phyloP scores from a whole-genome alignment of 495 filamentous ascomycete species.

The Penicillium silybi region DNA sequence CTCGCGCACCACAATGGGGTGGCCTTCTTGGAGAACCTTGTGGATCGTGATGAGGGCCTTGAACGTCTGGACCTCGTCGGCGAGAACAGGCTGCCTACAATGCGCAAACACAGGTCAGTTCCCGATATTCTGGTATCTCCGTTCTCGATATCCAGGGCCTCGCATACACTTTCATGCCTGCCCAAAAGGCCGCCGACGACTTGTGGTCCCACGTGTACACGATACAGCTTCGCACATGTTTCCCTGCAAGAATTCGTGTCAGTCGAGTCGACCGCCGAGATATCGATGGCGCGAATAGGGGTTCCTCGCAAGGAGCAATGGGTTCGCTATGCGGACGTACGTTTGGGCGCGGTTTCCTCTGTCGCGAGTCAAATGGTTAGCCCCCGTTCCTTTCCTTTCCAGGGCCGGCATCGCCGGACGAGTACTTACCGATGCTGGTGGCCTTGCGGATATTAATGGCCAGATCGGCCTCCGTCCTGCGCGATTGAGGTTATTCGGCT shows the following conservation, averaged over 20 bases:
- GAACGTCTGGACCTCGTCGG: slow-evolving; percentile 93
- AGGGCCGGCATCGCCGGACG: not conserved
- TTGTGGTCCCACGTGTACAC: slow-evolving; percentile 99
- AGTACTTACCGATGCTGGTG: slow-evolving; percentile 69
- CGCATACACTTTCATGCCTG: slow-evolving; percentile 93
- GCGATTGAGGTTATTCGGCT: slow-evolving; percentile 17
- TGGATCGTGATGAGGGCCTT: slow-evolving; percentile 90
- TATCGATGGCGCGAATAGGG: not conserved
- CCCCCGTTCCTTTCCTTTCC: slow-evolving; percentile 12
- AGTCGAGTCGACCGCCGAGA: slow-evolving; percentile 5
- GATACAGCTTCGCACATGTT: slow-evolving; percentile 97
- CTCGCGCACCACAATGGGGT: slow-evolving; percentile 80
- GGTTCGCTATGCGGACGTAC: slow-evolving; percentile 39
- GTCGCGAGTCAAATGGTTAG: slow-evolving; percentile 27
- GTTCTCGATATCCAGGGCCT: not conserved
- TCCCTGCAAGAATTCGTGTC: slow-evolving; percentile 46
- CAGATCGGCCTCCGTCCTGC: slow-evolving; percentile 87
- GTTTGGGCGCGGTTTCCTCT: slow-evolving; percentile 95
- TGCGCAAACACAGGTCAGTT: slow-evolving; percentile 9
- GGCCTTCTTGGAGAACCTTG: slow-evolving; percentile 95
- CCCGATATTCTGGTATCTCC: not conserved
- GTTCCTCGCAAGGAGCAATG: not conserved
- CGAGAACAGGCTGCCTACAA: slow-evolving; percentile 82
- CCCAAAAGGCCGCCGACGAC: slow-evolving; percentile 93
- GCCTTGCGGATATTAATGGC: slow-evolving; percentile 95